phyloP scores from a whole-genome alignment of 2,329 filamentous ascomycete species.

The Hymenoscyphus repandus region DNA sequence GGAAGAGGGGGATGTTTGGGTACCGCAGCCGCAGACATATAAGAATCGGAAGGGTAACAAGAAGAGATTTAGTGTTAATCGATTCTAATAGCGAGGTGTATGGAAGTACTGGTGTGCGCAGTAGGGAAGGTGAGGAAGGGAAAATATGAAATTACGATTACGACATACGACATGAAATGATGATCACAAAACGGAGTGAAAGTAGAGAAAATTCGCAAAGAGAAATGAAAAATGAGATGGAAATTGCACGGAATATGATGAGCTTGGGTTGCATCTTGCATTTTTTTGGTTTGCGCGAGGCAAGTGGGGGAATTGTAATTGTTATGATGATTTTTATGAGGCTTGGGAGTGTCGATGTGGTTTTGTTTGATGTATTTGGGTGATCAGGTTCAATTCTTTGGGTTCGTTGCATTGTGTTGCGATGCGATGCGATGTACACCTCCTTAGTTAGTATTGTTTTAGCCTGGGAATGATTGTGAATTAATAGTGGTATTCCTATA shows the following conservation, averaged over 20 bases:
- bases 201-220: background rate
- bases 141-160: background rate
- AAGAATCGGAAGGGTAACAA: conserved; percentile 4
- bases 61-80: conserved; percentile 9
- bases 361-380: too few species aligned
- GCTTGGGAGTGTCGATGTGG: too few species aligned
- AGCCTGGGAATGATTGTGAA: too few species aligned
- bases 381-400: too few species aligned
- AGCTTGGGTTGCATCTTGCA: background rate
- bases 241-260: background rate
- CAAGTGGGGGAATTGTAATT: background rate
- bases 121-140: background rate
- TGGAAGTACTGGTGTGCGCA: too few species aligned
- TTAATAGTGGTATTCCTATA: too few species aligned
- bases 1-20: conserved; percentile 5
- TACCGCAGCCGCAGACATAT: background rate
- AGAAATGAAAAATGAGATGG: background rate
- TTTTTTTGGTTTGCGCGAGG: background rate
- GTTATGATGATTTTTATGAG: background rate
- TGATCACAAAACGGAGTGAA: background rate
- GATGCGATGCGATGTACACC: too few species aligned
- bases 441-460: too few species aligned
- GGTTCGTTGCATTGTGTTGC: too few species aligned
- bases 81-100: background rate
- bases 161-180: background rate